These are phyloP conservation scores for Sonneratia caseolaris DNA, from an alignment of 345 rosid genomes.

Conservation along the genomic window DNA sequence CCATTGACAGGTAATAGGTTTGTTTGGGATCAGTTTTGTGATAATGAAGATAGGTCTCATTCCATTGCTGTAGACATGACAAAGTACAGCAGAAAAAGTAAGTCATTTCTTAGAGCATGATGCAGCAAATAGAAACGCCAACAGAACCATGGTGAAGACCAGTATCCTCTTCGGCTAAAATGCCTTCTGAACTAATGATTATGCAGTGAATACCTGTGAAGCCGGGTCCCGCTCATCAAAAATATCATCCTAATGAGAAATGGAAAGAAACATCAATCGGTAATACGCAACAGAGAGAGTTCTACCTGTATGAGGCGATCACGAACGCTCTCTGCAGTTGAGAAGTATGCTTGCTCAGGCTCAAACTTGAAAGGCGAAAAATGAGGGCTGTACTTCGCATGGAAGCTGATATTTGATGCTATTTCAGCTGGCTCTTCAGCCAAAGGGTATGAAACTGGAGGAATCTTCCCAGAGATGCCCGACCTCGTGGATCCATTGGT, in stretches of 20 bases:
- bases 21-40: constrained; percentile 82
- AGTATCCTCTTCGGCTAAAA: not conserved
- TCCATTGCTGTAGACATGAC: constrained; percentile 62
- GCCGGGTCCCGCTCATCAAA: not conserved
- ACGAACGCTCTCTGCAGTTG: constrained; percentile 82
- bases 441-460: constrained; percentile 54
- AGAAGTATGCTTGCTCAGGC: constrained; percentile 76
- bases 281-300: not conserved
- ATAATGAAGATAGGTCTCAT: constrained; percentile 71
- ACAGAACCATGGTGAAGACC: not conserved
- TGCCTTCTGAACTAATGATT: not conserved
- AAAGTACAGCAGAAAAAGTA: constrained; percentile 5
- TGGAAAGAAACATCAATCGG: not conserved
- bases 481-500: constrained; percentile 22
- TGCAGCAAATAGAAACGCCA: not conserved
- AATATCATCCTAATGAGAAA: not conserved
- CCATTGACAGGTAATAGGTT: constrained; percentile 94
- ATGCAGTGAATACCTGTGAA: not conserved
- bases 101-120: not conserved
- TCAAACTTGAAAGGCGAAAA: constrained; percentile 90
- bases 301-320: constrained; percentile 76
- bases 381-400: constrained; percentile 73
- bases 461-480: constrained; percentile 28
- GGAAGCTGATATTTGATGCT: constrained; percentile 75
- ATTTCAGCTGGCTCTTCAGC: constrained; percentile 46